Base-by-base conservation (phyloP, 2,329 filamentous ascomycete species). In the Talaromyces sp. region DNA sequence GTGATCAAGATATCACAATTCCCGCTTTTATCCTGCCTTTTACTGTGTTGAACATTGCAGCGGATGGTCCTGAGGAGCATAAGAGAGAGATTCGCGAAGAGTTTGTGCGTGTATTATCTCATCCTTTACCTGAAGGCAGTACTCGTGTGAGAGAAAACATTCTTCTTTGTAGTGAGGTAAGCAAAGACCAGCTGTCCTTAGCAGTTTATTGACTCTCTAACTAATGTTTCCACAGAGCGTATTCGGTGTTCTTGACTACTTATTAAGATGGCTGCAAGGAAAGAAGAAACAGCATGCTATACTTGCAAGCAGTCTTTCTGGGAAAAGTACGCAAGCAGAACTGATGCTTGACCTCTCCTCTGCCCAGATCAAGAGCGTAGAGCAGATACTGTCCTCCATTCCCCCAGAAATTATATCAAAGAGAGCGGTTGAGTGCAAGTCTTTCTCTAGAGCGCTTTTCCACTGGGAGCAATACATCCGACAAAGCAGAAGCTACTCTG, bases 391-490 rank as follows among this genome's bases (percentile, higher is more conserved):
- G 19, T 76, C 79, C n/a, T 77, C 78, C 22, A 87, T 90, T 57
- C 87, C 87, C 0, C 84, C 87, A 3, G 84, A 89, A 64, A 75
- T 88, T n/a, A 84, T 89, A 53, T 91, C 94, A 6, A 84, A 85
- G 63, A 84, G 93, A 63, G 92, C 94, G 9, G 84, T 96, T n/a
- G 89, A 97, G 67, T 97, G 93, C 74, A 90, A 89, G 60, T 94
- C 95, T 8, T 97, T 93, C 69, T 87, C 94, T 7, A 85, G 94
- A 53, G 94, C 95, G 1, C 78, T 99, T 17, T 97, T 96, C 68
- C 90, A 97, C 69, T 89, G 95, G 78, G 94, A 99, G 73, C 91
- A 96, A 65, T 89, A 96, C 69, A 92, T 92, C 58, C 83, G 87
- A 31, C 80, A 85, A 64, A 73, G 76, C 25, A 78, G 79, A 1